Percentiles rank a stretch among this genome's conserved stretches.
Evolutionary conservation across 257 asterid genomes (phyloP).

Genomic region (Eustoma russellianum): DNA sequence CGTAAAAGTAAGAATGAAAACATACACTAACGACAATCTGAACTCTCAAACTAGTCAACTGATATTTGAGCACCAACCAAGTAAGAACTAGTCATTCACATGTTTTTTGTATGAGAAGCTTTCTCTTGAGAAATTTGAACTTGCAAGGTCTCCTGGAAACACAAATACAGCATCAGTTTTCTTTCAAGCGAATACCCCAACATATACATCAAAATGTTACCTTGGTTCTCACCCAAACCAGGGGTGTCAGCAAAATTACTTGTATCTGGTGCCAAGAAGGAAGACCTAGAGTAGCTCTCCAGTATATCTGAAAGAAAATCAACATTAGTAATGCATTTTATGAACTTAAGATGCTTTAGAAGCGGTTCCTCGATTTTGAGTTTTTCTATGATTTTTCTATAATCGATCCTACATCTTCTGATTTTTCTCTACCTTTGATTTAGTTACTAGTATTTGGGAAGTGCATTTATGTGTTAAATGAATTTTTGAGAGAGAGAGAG

Average conservation of each 20-base stretch:
- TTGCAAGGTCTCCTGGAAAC: slow-evolving; percentile 50
- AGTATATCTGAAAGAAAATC: slow-evolving; percentile 41
- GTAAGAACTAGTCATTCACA: slow-evolving; percentile 34
- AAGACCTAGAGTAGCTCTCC: slow-evolving; percentile 54
- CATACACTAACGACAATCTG: neutral
- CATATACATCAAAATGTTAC: slow-evolving; percentile 1
- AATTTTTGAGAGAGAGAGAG: neutral
- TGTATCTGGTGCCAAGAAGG: slow-evolving; percentile 39
- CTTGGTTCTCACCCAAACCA: slow-evolving; percentile 34
- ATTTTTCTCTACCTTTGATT: no score
- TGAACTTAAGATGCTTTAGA: no score
- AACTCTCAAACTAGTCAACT: neutral
- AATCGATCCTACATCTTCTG: no score
- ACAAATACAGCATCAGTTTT: slow-evolving; percentile 9
- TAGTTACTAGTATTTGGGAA: no score
- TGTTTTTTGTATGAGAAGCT: slow-evolving; percentile 39
- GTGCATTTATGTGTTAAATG: no score
- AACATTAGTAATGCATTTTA: neutral
- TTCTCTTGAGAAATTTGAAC: slow-evolving; percentile 42
- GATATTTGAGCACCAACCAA: neutral
- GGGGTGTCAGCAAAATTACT: slow-evolving; percentile 49
- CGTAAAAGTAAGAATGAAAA: neutral
- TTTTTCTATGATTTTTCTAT: no score
- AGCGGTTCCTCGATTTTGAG: no score
- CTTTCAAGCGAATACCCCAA: neutral